Evolutionary conservation across 2,329 filamentous ascomycete genomes (phyloP).

Genomic region (Xylaria sp.): DNA sequence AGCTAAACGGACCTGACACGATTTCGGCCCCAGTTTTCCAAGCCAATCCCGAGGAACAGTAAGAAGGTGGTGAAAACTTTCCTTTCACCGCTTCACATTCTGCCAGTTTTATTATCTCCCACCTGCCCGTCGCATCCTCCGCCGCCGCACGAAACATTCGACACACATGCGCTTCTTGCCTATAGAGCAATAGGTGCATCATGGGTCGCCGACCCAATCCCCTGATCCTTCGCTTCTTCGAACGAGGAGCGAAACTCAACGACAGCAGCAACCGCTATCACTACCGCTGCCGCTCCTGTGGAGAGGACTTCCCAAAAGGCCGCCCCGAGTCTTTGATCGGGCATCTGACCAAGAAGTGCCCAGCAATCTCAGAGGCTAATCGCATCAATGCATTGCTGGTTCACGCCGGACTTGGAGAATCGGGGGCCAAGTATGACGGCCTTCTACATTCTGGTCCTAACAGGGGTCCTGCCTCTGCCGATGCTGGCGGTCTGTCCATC

Average conservation of each 20-base stretch:
- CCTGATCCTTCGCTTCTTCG: conserved; percentile 82
- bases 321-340: conserved; percentile 75
- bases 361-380: conserved; percentile 68
- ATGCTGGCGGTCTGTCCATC: neutral
- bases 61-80: conserved; percentile 25
- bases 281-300: conserved; percentile 83
- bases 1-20: too few species aligned
- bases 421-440: conserved; percentile 20
- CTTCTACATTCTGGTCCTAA: conserved; percentile 32
- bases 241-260: conserved; percentile 76
- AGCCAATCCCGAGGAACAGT: neutral
- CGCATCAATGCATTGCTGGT: conserved; percentile 69
- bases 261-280: conserved; percentile 90
- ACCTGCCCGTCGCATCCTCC: conserved; percentile 9
- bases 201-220: conserved; percentile 84
- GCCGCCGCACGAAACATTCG: conserved; percentile 8
- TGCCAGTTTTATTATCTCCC: conserved; percentile 29
- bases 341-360: conserved; percentile 83
- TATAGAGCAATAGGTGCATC: conserved; percentile 24
- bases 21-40: neutral
- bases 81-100: conserved; percentile 31
- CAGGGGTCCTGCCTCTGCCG: conserved; percentile 12
- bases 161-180: neutral
- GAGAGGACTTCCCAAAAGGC: conserved; percentile 85
- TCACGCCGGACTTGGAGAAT: conserved; percentile 58